Evolutionary conservation across 495 filamentous ascomycete species (phyloP), one percentile per base, ranked within the genome.

Genomic region (Friedmanniomyces endolithicus): DNA sequence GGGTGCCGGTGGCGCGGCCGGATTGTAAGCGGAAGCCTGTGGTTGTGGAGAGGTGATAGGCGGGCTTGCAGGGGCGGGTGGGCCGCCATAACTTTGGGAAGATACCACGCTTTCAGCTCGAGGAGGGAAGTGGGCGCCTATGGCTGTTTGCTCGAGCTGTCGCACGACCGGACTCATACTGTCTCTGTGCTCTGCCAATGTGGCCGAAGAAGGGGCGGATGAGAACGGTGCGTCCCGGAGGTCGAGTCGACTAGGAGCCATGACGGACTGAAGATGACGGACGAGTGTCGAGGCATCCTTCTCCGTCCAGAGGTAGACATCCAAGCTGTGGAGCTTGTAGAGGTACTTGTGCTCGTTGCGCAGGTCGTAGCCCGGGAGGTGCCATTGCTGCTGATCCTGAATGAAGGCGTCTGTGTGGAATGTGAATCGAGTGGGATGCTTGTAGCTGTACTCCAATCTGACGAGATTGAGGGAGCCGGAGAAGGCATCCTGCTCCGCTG

Each of bases 261-360:
- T 70, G 16, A 88, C 69, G 24, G 72, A 75, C 43, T 80, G 74
- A 31, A 82, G 64, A 23, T 76, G 73, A 57, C 87, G 81, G 50
- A 94, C 70, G 55, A 95, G 89, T 44, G 80, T 71, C 27, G 79
- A 71, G 3, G 84, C 84, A 67, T 95, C 89, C 29, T 83, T 77
- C 48, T 77, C 71, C 0, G 78, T 87, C 86, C 87, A 94, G 68
- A 95, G 90, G 67, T 95, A 95, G 37, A 95, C 77, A 65, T 95
- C 89, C 52, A 95, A 58, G 1, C 86, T 87, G 63, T 94, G 84
- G 0, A 95, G 72, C 56, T 80, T 83, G 65, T 86, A 83, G 50
- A 85, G 74, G 53, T 85, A 85, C 57, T 81, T 82, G 34, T 75
- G 78, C 59, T 87, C 76, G 63, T 84, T 83, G 20, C 75, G 74